Evolutionary conservation across 371 early-diverging fungal species (phyloP).

Genomic region (Mortierella sp.): DNA sequence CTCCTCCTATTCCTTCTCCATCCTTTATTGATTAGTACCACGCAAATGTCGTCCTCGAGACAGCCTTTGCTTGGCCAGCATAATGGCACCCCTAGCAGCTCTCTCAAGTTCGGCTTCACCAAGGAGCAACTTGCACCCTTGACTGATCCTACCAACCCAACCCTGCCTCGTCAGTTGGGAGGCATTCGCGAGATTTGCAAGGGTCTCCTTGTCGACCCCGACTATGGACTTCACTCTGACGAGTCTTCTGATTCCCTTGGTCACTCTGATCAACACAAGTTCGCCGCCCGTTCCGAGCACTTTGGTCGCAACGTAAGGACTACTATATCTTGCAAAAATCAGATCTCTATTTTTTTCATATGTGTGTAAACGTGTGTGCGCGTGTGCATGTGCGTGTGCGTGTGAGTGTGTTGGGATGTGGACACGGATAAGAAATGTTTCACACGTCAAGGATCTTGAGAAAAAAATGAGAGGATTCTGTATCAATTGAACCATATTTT

Average conservation of each 20-base stretch:
- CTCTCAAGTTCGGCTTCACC: constrained; percentile 19
- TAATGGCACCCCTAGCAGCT: constrained; percentile 10
- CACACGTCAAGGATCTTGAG: neutral
- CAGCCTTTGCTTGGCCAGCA: constrained; percentile 35
- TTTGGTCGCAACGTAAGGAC: constrained; percentile 74
- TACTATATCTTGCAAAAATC: neutral
- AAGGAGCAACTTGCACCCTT: constrained; percentile 50
- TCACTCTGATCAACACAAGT: constrained; percentile 58
- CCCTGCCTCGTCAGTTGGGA: constrained; percentile 72
- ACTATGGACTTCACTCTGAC: constrained; percentile 72
- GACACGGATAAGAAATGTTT: neutral
- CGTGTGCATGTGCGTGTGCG: neutral
- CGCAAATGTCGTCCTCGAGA: constrained; percentile 5
- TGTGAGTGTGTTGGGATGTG: neutral
- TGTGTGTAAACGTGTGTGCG: neutral
- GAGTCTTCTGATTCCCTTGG: constrained; percentile 60
- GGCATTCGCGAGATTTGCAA: constrained; percentile 71
- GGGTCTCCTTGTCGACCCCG: constrained; percentile 73
- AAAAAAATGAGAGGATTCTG: neutral
- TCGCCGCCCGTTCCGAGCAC: constrained; percentile 68
- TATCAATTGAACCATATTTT: neutral
- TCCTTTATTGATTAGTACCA: neutral
- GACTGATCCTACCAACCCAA: constrained; percentile 80
- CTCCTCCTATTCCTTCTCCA: neutral
- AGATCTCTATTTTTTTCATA: neutral